Percentiles rank a stretch among this genome's conserved stretches.
phyloP scores from a whole-genome alignment of 257 asterid species.

The Penstemon newberryi region DNA sequence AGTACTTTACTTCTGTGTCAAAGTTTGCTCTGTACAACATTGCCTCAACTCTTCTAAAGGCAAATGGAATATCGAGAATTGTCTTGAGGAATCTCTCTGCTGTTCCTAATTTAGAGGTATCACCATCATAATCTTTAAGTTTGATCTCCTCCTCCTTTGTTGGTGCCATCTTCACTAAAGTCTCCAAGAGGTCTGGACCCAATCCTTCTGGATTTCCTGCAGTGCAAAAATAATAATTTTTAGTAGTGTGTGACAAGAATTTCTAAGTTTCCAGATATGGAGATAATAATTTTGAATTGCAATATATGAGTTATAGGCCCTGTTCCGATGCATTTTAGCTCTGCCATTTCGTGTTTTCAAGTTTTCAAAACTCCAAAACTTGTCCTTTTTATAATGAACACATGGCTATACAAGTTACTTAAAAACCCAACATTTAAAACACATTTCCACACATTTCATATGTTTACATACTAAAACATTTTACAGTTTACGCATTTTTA shows the following conservation, averaged over 20 bases:
- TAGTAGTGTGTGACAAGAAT: neutral
- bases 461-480: too few species aligned
- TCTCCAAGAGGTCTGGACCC: constrained; percentile 92
- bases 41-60: constrained; percentile 89
- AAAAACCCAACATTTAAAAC: too few species aligned
- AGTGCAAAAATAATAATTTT: constrained; percentile 12
- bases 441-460: too few species aligned
- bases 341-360: too few species aligned
- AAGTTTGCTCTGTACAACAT: constrained; percentile 95
- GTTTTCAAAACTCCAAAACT: too few species aligned
- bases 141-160: constrained; percentile 97
- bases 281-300: neutral
- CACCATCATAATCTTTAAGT: constrained; percentile 70
- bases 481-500: too few species aligned
- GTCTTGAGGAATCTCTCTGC: constrained; percentile 93
- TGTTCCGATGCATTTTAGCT: too few species aligned
- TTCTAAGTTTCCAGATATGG: neutral
- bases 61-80: constrained; percentile 82
- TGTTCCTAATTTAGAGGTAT: constrained; percentile 69
- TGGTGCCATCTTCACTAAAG: constrained; percentile 97
- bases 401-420: too few species aligned
- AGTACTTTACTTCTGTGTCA: constrained; percentile 75
- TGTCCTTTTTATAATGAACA: too few species aligned
- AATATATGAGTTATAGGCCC: neutral
- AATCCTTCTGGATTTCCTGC: constrained; percentile 91